phyloP scores from a whole-genome alignment of 164 flowering plant genomes.

The Hamamelis virginiana region DNA sequence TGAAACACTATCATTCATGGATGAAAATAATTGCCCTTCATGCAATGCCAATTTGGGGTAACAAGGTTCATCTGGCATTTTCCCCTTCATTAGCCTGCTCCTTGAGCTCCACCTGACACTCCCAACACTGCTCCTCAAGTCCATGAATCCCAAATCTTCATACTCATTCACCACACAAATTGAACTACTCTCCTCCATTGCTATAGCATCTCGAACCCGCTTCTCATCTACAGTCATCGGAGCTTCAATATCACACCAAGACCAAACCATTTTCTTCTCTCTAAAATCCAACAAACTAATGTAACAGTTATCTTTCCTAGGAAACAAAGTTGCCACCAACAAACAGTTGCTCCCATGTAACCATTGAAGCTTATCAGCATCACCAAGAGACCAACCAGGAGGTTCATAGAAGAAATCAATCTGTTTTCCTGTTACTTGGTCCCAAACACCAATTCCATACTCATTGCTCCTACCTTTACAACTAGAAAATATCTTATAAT shows the following conservation, averaged over 20 bases:
- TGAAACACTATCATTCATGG: conserved; percentile 76
- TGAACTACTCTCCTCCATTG: conserved; percentile 67
- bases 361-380: conserved; percentile 87
- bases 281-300: conserved; percentile 80
- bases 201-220: conserved; percentile 77
- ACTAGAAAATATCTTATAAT: conserved; percentile 59
- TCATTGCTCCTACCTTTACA: conserved; percentile 88
- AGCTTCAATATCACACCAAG: conserved; percentile 71
- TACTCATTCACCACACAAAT: conserved; percentile 80
- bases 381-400: conserved; percentile 79
- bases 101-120: conserved; percentile 79
- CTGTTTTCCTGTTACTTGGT: conserved; percentile 73
- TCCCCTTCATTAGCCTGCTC: conserved; percentile 63
- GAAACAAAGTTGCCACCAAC: conserved; percentile 81
- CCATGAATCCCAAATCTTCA: conserved; percentile 85
- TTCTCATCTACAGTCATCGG: conserved; percentile 49
- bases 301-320: conserved; percentile 83
- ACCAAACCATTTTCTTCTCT: conserved; percentile 73
- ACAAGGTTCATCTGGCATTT: conserved; percentile 72
- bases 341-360: conserved; percentile 57
- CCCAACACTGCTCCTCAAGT: conserved; percentile 51
- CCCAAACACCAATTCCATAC: conserved; percentile 92
- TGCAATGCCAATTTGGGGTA: conserved; percentile 79
- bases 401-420: conserved; percentile 84
- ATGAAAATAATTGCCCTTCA: conserved; percentile 75